Conservation (phyloP, 75 land plant species). For the Sequoiadendron giganteum region DNA sequence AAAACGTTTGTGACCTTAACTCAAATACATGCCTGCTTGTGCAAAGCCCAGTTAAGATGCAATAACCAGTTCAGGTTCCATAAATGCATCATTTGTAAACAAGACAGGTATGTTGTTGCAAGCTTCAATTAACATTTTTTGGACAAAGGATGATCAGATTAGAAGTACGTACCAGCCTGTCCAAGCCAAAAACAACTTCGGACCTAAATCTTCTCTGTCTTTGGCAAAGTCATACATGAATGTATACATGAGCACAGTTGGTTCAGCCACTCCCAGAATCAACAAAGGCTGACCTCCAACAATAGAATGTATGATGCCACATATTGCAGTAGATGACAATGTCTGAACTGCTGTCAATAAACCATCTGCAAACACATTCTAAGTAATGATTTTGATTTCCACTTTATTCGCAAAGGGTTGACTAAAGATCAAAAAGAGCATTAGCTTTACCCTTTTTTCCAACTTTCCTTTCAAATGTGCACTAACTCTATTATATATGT, state of each 20-base stretch:
- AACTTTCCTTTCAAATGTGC: background rate
- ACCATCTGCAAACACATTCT: slow-evolving; percentile 42
- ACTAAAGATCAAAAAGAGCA: background rate
- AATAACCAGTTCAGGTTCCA: background rate
- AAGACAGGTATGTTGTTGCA: background rate
- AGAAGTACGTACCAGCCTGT: slow-evolving; percentile 71
- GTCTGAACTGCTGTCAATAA: slow-evolving; percentile 83
- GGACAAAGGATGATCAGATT: background rate
- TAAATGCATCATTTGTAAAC: background rate
- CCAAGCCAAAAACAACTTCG: slow-evolving; percentile 79
- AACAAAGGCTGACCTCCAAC: slow-evolving; percentile 94
- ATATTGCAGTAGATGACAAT: slow-evolving; percentile 84
- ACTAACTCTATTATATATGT: background rate
- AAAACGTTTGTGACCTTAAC: background rate
- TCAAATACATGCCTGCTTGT: background rate
- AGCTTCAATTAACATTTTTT: background rate
- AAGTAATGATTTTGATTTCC: background rate
- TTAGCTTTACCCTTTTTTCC: background rate
- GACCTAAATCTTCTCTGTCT: slow-evolving; percentile 63
- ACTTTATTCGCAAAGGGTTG: background rate
- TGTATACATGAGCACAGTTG: slow-evolving; percentile 93
- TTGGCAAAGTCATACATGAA: slow-evolving; percentile 95
- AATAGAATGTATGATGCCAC: slow-evolving; percentile 87
- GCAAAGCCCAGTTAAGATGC: background rate
- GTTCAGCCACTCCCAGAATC: slow-evolving; percentile 94